Percentiles rank a stretch among this genome's conserved stretches.
Conservation (phyloP, 306 rosid species). For the Citrullus amarus region DNA sequence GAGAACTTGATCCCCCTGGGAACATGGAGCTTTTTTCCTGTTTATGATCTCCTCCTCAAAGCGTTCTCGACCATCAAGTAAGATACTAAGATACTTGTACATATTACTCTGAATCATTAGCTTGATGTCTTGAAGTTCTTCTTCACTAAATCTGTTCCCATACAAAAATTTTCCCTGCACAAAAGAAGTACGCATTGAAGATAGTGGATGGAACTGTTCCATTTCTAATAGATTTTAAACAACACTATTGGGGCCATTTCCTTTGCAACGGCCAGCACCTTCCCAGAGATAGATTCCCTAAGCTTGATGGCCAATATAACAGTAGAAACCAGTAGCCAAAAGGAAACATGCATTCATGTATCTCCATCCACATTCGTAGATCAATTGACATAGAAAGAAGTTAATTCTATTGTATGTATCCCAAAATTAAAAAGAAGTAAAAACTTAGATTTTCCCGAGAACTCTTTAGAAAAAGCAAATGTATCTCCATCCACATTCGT, state of each 20-base stretch:
- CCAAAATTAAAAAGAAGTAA: background rate
- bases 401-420: background rate
- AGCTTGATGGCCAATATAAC: background rate
- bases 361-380: background rate
- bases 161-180: conserved; percentile 84
- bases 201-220: background rate
- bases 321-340: too few species aligned
- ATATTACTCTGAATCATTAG: conserved; percentile 93
- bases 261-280: background rate
- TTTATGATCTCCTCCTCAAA: conserved; percentile 80
- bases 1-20: conserved; percentile 22
- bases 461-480: background rate
- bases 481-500: too few species aligned
- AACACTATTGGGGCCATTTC: background rate
- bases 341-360: background rate
- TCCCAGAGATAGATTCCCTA: background rate
- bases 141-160: conserved; percentile 60
- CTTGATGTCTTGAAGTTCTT: conserved; percentile 73
- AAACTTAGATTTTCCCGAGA: background rate
- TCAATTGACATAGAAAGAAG: background rate
- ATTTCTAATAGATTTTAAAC: background rate
- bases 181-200: conserved; percentile 9
- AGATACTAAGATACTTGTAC: conserved; percentile 90
- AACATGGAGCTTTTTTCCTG: conserved; percentile 30
- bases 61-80: conserved; percentile 95